Conservation (phyloP, 148 eudicot species). For the Salicornia ramosissima region DNA sequence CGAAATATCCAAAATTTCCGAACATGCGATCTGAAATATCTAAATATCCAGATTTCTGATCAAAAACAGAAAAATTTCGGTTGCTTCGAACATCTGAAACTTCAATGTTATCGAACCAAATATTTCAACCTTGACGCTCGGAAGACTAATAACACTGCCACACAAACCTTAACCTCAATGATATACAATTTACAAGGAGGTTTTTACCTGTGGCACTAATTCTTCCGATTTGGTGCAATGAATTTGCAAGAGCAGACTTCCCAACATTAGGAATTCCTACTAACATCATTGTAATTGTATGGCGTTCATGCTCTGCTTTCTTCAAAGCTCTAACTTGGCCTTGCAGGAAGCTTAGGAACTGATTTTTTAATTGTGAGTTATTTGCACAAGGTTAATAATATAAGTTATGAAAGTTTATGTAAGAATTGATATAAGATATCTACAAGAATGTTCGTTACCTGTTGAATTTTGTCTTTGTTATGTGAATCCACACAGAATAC, state of each 20-base stretch:
- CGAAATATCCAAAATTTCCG: no score
- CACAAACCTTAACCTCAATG: background rate
- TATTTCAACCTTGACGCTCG: no score
- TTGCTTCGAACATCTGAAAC: no score
- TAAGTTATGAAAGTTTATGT: background rate
- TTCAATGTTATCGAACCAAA: no score
- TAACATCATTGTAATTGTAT: constrained; percentile 51
- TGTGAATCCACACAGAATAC: constrained; percentile 62
- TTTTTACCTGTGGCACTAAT: constrained; percentile 61
- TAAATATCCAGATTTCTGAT: no score
- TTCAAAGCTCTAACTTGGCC: constrained; percentile 52
- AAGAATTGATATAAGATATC: no score
- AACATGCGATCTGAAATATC: no score
- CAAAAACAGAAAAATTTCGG: no score
- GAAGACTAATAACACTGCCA: no score
- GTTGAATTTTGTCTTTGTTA: constrained; percentile 59
- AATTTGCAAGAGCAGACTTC: constrained; percentile 77
- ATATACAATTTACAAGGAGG: background rate
- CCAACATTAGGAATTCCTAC: constrained; percentile 85
- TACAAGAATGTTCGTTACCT: constrained; percentile 29
- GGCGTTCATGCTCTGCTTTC: constrained; percentile 34
- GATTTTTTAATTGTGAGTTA: background rate
- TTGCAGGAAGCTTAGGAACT: constrained; percentile 72
- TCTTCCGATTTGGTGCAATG: constrained; percentile 84
- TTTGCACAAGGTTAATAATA: background rate